These are phyloP conservation scores for Cadophora luteo-olivacea DNA, from an alignment of 2,329 filamentous ascomycete genomes.

Conservation along the genomic window DNA sequence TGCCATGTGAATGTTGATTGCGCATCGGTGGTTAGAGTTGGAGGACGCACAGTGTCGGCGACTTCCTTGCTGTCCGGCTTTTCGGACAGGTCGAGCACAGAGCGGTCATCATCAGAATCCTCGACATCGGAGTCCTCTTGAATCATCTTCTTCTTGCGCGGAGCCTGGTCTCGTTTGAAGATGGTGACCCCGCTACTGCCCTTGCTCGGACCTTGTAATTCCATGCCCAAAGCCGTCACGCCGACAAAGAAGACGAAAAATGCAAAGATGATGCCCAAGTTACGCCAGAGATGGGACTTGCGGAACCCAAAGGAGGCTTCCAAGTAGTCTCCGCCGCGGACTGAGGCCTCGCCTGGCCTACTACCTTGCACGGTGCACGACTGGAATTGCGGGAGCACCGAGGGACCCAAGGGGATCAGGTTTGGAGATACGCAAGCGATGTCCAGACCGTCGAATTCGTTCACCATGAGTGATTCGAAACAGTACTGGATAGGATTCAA, in stretches of 20 bases:
- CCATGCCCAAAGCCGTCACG: slow-evolving; percentile 8
- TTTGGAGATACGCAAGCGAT: slow-evolving; percentile 1
- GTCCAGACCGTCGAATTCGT: not conserved
- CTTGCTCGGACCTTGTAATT: not conserved
- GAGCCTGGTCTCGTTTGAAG: slow-evolving; percentile 7
- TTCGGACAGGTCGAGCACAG: not conserved
- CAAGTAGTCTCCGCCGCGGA: slow-evolving; percentile 4
- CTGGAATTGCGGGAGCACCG: not conserved
- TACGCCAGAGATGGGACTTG: slow-evolving; percentile 5
- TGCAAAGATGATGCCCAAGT: not conserved
- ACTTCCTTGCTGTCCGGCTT: not conserved
- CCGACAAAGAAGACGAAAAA: slow-evolving; percentile 11
- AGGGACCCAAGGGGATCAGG: not conserved
- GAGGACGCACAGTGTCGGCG: not conserved
- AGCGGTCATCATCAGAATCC: not conserved
- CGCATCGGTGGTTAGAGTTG: not conserved
- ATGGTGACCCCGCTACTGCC: slow-evolving; percentile 6
- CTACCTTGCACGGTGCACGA: slow-evolving; percentile 6
- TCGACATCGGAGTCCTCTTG: not conserved
- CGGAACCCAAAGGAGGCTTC: slow-evolving; percentile 7
- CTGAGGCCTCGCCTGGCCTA: not conserved
- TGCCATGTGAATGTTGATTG: slow-evolving; percentile 7
- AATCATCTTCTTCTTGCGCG: slow-evolving; percentile 3
- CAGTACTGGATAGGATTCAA: not conserved
- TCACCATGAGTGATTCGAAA: slow-evolving; percentile 3